Evolutionary conservation across 2,329 filamentous ascomycete genomes (phyloP).

Genomic region (Pyrenochaeta sp.): DNA sequence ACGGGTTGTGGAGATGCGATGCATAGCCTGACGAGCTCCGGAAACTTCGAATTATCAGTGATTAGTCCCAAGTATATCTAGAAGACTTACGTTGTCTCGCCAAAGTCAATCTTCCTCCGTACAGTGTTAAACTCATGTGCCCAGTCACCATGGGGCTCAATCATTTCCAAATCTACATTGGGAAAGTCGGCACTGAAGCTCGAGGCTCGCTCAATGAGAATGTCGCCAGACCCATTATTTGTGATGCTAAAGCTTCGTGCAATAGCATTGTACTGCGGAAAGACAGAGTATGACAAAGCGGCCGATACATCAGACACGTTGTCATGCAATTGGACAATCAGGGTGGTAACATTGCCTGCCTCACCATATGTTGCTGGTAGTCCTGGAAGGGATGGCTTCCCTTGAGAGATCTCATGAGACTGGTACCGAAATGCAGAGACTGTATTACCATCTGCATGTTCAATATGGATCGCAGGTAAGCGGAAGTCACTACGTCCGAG

Average conservation of each 20-base stretch:
- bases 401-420: slow-evolving; percentile 63
- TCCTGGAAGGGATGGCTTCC: slow-evolving; percentile 65
- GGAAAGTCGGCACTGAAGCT: slow-evolving; percentile 71
- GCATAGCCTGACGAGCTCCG: slow-evolving; percentile 69
- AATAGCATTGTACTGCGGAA: slow-evolving; percentile 68
- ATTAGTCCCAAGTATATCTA: not conserved
- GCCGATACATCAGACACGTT: slow-evolving; percentile 66
- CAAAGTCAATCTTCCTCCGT: slow-evolving; percentile 65
- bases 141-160: slow-evolving; percentile 71
- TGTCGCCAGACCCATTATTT: slow-evolving; percentile 63
- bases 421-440: slow-evolving; percentile 67
- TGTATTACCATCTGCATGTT: slow-evolving; percentile 66
- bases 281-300: slow-evolving; percentile 70
- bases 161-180: slow-evolving; percentile 67
- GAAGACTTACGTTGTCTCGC: slow-evolving; percentile 47
- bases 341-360: slow-evolving; percentile 65
- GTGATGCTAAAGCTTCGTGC: slow-evolving; percentile 68
- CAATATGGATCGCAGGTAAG: slow-evolving; percentile 67
- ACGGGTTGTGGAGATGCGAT: slow-evolving; percentile 71
- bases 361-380: slow-evolving; percentile 68
- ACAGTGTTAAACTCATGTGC: slow-evolving; percentile 65
- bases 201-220: slow-evolving; percentile 65
- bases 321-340: slow-evolving; percentile 67
- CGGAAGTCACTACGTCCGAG: slow-evolving; percentile 71
- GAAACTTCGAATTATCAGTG: slow-evolving; percentile 56